These are phyloP conservation scores for Microstegium vimineum DNA, from an alignment of 176 grass and related monocot genomes.

Conservation along the genomic window DNA sequence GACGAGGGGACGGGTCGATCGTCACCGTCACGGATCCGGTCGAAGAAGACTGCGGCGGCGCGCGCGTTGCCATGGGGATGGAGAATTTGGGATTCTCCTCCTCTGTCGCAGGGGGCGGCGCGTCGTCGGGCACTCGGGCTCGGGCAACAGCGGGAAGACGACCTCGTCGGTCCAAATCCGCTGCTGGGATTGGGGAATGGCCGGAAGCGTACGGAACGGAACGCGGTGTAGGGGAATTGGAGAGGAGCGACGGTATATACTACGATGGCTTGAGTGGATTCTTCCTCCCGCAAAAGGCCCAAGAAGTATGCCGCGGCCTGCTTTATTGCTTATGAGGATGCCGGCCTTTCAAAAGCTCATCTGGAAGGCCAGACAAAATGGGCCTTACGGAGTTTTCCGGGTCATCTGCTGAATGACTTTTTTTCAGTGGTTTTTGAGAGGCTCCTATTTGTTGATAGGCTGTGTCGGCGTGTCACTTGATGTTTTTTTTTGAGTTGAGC, in stretches of 20 bases:
- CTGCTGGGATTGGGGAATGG: neutral
- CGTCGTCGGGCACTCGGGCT: too few species aligned
- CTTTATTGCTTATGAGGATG: neutral
- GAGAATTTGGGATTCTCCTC: neutral
- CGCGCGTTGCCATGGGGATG: too few species aligned
- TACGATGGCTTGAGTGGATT: neutral
- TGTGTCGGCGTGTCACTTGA: too few species aligned
- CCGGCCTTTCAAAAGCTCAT: neutral
- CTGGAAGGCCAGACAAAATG: neutral
- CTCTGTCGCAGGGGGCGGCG: too few species aligned
- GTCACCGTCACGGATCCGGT: too few species aligned
- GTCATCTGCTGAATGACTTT: neutral
- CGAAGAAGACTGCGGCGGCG: too few species aligned
- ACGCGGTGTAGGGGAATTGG: neutral
- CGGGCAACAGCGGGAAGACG: too few species aligned
- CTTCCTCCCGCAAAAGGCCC: neutral
- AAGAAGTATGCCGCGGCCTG: neutral
- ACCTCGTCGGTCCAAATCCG: neutral
- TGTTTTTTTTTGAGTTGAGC: too few species aligned
- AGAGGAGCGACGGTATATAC: neutral
- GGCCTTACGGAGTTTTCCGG: neutral
- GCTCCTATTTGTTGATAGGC: too few species aligned
- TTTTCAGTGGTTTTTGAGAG: neutral
- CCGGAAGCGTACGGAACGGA: neutral
- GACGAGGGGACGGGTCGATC: constrained; percentile 25